A percentile compares a stretch with the other conserved stretches of the same genome.
Conservation (phyloP, 768 basidiomycete genomes). For the Piloderma croceum region DNA sequence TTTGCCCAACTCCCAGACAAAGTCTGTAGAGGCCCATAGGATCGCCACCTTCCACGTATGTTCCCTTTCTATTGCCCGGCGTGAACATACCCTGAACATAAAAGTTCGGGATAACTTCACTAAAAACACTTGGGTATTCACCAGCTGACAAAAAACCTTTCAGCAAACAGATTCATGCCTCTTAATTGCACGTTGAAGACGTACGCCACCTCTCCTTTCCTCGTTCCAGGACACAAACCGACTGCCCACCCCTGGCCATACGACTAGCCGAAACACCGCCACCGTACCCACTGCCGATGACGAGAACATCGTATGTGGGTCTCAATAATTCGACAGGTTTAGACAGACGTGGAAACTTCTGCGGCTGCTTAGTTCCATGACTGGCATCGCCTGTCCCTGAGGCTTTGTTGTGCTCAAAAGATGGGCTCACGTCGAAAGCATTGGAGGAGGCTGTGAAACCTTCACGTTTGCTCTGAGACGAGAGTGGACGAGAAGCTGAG, state of each 20-base stretch:
- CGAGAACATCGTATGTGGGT: slow-evolving; percentile 15
- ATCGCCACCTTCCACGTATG: slow-evolving; percentile 8
- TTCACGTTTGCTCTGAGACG: too few species aligned
- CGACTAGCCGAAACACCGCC: slow-evolving; percentile 16
- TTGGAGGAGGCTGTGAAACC: too few species aligned
- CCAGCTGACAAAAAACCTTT: slow-evolving; percentile 8
- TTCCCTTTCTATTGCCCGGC: slow-evolving; percentile 4
- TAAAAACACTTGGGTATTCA: slow-evolving; percentile 12
- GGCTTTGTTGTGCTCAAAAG: too few species aligned
- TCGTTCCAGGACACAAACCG: slow-evolving; percentile 13
- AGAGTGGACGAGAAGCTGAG: too few species aligned
- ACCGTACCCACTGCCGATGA: slow-evolving; percentile 17
- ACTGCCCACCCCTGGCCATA: slow-evolving; percentile 15
- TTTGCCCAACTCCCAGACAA: slow-evolving; percentile 15
- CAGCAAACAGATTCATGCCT: background rate
- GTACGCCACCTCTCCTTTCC: slow-evolving; percentile 17
- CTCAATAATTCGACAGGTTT: slow-evolving; percentile 15
- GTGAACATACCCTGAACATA: slow-evolving; percentile 12
- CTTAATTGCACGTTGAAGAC: background rate
- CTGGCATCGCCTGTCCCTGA: too few species aligned
- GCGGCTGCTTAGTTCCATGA: too few species aligned
- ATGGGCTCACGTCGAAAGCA: too few species aligned
- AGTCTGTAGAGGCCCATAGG: slow-evolving; percentile 15
- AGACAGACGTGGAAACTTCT: slow-evolving; percentile 8
- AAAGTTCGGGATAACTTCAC: slow-evolving; percentile 5